These are phyloP conservation scores for Saccharomyces mikatae DNA, from an alignment of 805 yeast genomes.

Conservation along the genomic window DNA sequence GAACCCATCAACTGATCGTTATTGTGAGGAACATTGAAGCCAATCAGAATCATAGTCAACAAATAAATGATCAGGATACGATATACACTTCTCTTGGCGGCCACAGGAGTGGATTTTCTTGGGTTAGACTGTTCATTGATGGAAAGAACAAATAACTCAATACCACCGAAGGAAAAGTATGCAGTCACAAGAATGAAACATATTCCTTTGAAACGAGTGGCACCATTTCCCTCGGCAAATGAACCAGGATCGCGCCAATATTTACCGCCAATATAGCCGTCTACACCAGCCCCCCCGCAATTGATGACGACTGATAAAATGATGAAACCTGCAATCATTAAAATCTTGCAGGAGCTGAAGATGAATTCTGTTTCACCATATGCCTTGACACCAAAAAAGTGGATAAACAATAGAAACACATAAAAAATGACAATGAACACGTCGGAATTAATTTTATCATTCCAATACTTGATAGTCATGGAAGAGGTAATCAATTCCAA, in stretches of 20 bases:
- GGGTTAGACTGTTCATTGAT: conserved; percentile 59
- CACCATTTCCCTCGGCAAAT: conserved; percentile 24
- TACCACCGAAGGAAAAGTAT: conserved; percentile 59
- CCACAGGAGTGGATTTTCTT: conserved; percentile 53
- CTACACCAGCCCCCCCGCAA: conserved; percentile 50
- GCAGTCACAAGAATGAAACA: conserved; percentile 59
- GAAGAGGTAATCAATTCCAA: conserved; percentile 57
- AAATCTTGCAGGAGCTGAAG: conserved; percentile 45
- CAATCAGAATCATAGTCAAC: conserved; percentile 45
- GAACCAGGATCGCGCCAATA: conserved; percentile 57
- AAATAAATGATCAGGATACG: conserved; percentile 54
- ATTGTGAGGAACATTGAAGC: conserved; percentile 52
- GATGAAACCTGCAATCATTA: conserved; percentile 52
- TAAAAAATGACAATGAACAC: conserved; percentile 52
- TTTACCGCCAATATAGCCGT: conserved; percentile 50
- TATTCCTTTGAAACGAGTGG: conserved; percentile 49
- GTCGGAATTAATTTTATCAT: conserved; percentile 38
- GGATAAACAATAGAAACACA: conserved; percentile 41
- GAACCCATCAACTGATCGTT: conserved; percentile 43
- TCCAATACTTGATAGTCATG: conserved; percentile 48
- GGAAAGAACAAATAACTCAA: conserved; percentile 57
- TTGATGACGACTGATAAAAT: conserved; percentile 47
- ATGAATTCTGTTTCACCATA: conserved; percentile 64
- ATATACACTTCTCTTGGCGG: conserved; percentile 60
- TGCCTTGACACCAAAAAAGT: conserved; percentile 55